Evolutionary conservation across 441 rosid species (phyloP), one percentile per base, ranked within the genome.

Genomic region (Populus trichocarpa): DNA sequence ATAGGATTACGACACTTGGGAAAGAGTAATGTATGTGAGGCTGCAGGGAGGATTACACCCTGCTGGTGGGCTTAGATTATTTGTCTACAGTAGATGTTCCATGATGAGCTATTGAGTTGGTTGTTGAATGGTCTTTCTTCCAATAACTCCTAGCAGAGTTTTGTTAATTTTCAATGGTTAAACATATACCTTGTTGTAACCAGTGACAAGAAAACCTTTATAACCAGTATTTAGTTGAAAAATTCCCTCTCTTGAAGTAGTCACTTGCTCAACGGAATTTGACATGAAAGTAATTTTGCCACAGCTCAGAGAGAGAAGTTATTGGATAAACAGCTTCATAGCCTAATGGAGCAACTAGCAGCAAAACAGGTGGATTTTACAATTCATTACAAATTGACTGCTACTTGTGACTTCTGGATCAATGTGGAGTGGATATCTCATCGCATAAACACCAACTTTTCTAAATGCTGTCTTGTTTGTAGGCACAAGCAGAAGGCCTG

Each of bases 401-500:
- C 38, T 72, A 61, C 42, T 38, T 73, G 20, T n/a, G 38, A 64
- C 36, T 69, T 66, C 57, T 46, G 2, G 69, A 32, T 80, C 38
- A 8, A 23, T 40, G 26, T 77, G 32, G 11, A 4, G 6, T 65
- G 8, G 69, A 36, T 77, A 4, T n/a, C 28, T 50, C 53, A 26
- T 28, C 12, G n/a, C 13, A 69, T 59, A n/a, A 33, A 5, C 68
- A 69, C 36, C 63, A 20, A 26, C 70, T 42, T 50, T 36, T 57
- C 59, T n/a, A 16, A 71, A 68, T 57, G 6, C 74, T 61, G 26
- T 20, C 71, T 72, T 80, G 36, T 32, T 79, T 75, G 42, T 75
- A 96, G 98, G 86, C 87, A 78, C 97, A 96, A 88, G 99, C 99
- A 32, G 99, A 93, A 82, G 93, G 90, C 76, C 89, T 93, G 71